A percentile compares a stretch with the other conserved stretches of the same genome.
phyloP scores from a whole-genome alignment of 805 yeast species.

The Kuraishia molischiana region DNA sequence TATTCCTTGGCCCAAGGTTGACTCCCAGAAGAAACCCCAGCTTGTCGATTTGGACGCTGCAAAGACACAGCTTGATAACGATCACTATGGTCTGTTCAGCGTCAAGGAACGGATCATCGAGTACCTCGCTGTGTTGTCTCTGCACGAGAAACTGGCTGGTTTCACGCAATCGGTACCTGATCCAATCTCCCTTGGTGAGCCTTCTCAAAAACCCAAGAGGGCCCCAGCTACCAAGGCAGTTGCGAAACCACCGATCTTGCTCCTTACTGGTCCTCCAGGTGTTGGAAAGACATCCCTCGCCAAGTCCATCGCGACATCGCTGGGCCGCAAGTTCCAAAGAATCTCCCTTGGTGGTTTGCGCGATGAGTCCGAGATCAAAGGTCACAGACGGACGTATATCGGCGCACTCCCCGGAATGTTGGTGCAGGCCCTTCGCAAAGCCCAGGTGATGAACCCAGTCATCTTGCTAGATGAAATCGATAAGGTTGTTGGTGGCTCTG shows the following conservation, averaged over 20 bases:
- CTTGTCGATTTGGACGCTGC: slow-evolving; percentile 43
- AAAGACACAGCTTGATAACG: slow-evolving; percentile 50
- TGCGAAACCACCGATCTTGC: slow-evolving; percentile 55
- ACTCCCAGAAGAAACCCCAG: slow-evolving; percentile 15
- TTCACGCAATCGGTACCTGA: no score
- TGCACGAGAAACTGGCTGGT: slow-evolving; percentile 25
- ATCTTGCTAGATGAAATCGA: slow-evolving; percentile 81
- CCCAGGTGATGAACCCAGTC: slow-evolving; percentile 74
- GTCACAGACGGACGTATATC: slow-evolving; percentile 84
- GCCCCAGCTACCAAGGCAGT: background rate
- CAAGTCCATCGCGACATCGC: slow-evolving; percentile 64
- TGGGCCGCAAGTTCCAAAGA: slow-evolving; percentile 69
- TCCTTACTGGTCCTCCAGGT: slow-evolving; percentile 90
- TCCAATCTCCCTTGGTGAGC: slow-evolving; percentile 2
- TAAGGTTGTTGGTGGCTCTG: slow-evolving; percentile 51
- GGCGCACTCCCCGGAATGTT: slow-evolving; percentile 89
- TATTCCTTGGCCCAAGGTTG: slow-evolving; percentile 42
- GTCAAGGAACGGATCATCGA: slow-evolving; percentile 72
- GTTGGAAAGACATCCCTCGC: slow-evolving; percentile 89
- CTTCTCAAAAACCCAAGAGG: slow-evolving; percentile 1
- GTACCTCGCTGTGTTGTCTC: slow-evolving; percentile 68
- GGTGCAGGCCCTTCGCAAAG: slow-evolving; percentile 66
- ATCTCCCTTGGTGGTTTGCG: slow-evolving; percentile 81
- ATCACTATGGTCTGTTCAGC: slow-evolving; percentile 67
- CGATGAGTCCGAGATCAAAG: slow-evolving; percentile 84